Evolutionary conservation across 306 rosid species (phyloP), one percentile per base, ranked within the genome.

Genomic region (Pueraria montana): DNA sequence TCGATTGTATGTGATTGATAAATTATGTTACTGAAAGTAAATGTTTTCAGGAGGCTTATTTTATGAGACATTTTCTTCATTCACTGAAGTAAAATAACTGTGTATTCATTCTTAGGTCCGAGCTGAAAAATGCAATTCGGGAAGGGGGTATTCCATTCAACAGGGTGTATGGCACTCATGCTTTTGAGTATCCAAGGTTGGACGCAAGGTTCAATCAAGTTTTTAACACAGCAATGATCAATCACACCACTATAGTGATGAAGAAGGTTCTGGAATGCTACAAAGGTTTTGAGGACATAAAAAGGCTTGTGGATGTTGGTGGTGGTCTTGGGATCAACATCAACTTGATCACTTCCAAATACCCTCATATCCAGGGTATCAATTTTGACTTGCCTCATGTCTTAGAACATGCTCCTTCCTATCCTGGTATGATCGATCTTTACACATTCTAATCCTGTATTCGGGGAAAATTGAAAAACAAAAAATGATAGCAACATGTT

Each of bases 231-330:
- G 89, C 91, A 20, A 88, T 93, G 95, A 21, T 82, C 14, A 84
- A 87, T 20, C 81, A 53, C 21, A 64, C 94, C 0, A 79, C 91
- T 1, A 10, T 87, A 5, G 68, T 79, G 34, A 27, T 80, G 11
- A 89, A 87, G 40, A 86, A 80, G 66, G 27, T 83, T 34, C 87
- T 91, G 5, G 58, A 87, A 55, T 8, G 48, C 27, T 91, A 88
- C 86, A 81, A 79, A 32, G 95, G 92, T 11, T 84, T 91, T 84
- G 80, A 81, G 2, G 32, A 74, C 13, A 40, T 91, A 2, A 81
- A 78, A 13, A 86, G 34, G 67, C 80, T 91, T 8, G 92, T 91
- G 30, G 95, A 93, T 78, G 90, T 92, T 73, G 94, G 96, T 20
- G 92, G 92, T 34, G 91, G 93, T 32, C 71, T 89, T 12, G 97